Conservation (phyloP, 805 yeast genomes). For the Candida boidinii region DNA sequence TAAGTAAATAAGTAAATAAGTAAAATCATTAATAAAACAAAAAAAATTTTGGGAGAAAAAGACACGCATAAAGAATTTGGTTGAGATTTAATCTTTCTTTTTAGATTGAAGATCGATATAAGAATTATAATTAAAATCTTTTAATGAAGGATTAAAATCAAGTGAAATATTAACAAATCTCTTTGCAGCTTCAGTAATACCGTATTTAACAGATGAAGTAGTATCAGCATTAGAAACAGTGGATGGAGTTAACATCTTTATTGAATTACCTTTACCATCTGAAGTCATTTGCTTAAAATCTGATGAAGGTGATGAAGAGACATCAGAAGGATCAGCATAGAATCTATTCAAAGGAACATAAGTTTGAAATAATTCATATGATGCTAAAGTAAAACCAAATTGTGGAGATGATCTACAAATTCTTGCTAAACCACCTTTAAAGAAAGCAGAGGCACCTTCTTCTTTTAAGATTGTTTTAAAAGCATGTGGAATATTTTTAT, state of each 20-base stretch:
- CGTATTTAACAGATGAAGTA: slow-evolving; percentile 16
- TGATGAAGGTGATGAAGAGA: neutral
- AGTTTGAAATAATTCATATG: slow-evolving; percentile 83
- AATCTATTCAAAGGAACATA: slow-evolving; percentile 56
- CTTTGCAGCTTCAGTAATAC: slow-evolving; percentile 21
- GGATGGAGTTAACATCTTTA: slow-evolving; percentile 17
- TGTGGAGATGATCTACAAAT: slow-evolving; percentile 94
- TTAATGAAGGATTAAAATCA: slow-evolving; percentile 22
- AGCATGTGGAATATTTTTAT: slow-evolving; percentile 73
- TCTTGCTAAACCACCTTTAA: slow-evolving; percentile 95
- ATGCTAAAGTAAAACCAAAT: slow-evolving; percentile 96
- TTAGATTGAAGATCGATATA: slow-evolving; percentile 13
- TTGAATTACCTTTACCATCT: slow-evolving; percentile 18
- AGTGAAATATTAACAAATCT: slow-evolving; percentile 22
- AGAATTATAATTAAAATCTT: slow-evolving; percentile 17
- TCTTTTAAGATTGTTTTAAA: slow-evolving; percentile 63
- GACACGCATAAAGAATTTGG: too few relatives aligned
- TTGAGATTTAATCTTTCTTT: neutral
- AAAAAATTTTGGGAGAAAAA: too few relatives aligned
- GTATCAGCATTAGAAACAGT: slow-evolving; percentile 9
- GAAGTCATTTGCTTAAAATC: too few relatives aligned
- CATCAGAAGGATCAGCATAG: slow-evolving; percentile 19
- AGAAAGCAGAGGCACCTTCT: slow-evolving; percentile 81
- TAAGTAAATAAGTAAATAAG: too few relatives aligned
- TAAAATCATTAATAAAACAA: too few relatives aligned